Percentiles rank a stretch among this genome's conserved stretches.
Conservation (phyloP, 305 asterid genomes). For the Fraxinus greggii region DNA sequence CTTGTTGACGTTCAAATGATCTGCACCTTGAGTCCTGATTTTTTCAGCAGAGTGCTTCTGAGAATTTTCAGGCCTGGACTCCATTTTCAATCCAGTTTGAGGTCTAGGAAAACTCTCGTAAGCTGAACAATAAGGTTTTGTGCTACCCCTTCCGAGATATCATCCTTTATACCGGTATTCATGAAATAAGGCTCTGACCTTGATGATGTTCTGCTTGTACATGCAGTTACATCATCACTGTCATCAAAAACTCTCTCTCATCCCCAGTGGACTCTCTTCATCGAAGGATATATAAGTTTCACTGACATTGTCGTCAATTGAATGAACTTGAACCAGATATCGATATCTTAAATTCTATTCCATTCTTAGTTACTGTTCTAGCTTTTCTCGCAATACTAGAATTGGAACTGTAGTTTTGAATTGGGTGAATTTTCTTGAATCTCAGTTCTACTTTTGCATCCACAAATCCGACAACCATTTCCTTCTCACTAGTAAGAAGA, state of each 20-base stretch:
- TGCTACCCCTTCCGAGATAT: constrained; percentile 14
- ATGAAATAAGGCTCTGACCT: background rate
- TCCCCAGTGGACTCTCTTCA: constrained; percentile 15
- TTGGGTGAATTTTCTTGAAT: constrained; percentile 31
- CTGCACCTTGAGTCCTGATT: constrained; percentile 16
- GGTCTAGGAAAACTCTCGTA: constrained; percentile 8
- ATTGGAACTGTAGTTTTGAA: constrained; percentile 17
- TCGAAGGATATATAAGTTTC: constrained; percentile 9
- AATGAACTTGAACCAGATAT: constrained; percentile 47
- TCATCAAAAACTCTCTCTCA: constrained; percentile 34
- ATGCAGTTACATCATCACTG: constrained; percentile 40
- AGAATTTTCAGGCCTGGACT: background rate
- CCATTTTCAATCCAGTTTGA: constrained; percentile 2
- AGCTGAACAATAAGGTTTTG: constrained; percentile 12
- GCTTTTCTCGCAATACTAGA: constrained; percentile 22
- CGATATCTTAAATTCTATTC: constrained; percentile 27
- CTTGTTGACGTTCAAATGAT: constrained; percentile 36
- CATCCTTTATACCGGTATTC: background rate
- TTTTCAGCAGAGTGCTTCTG: constrained; percentile 7
- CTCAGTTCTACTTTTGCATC: constrained; percentile 4
- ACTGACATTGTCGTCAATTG: constrained; percentile 29
- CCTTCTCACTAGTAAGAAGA: background rate
- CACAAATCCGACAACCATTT: background rate
- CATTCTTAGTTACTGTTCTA: constrained; percentile 2
- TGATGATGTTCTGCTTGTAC: constrained; percentile 1